Percentiles rank a stretch among this genome's conserved stretches.
These are phyloP conservation scores for Salvia hispanica DNA, from an alignment of 257 asterid species.

Conservation along the genomic window DNA sequence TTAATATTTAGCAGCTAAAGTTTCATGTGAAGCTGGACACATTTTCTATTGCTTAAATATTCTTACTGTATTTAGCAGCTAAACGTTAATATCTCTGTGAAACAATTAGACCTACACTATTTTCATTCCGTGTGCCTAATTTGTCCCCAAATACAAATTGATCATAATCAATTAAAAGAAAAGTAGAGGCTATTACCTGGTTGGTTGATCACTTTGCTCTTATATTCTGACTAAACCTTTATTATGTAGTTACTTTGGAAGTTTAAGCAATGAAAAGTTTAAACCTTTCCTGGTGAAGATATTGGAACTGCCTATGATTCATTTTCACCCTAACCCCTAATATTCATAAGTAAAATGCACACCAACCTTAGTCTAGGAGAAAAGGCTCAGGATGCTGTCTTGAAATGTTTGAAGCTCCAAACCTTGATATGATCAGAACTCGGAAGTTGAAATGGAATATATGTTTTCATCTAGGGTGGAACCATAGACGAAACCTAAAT, in stretches of 20 bases:
- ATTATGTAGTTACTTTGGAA: neutral
- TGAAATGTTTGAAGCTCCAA: conserved; percentile 20
- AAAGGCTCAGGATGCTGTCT: neutral
- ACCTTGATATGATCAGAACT: conserved; percentile 7
- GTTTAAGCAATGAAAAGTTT: neutral
- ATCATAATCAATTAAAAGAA: conserved; percentile 2
- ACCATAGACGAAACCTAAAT: neutral
- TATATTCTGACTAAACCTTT: conserved; percentile 23
- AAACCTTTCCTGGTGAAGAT: neutral
- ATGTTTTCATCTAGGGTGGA: neutral
- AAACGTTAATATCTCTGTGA: neutral
- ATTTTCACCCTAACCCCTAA: neutral
- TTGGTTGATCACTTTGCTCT: conserved; percentile 24
- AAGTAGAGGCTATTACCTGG: conserved; percentile 14
- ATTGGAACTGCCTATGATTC: conserved; percentile 18
- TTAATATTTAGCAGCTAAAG: neutral
- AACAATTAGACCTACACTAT: conserved; percentile 12
- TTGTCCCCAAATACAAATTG: conserved; percentile 4
- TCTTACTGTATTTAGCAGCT: neutral
- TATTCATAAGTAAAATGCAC: neutral
- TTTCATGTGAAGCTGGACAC: conserved; percentile 14
- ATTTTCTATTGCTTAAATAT: neutral
- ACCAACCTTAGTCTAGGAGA: neutral
- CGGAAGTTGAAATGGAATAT: conserved; percentile 2
- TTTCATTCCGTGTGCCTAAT: conserved; percentile 3